These are phyloP conservation scores for Penicillium daleae DNA, from an alignment of 495 filamentous ascomycete genomes.

Conservation along the genomic window DNA sequence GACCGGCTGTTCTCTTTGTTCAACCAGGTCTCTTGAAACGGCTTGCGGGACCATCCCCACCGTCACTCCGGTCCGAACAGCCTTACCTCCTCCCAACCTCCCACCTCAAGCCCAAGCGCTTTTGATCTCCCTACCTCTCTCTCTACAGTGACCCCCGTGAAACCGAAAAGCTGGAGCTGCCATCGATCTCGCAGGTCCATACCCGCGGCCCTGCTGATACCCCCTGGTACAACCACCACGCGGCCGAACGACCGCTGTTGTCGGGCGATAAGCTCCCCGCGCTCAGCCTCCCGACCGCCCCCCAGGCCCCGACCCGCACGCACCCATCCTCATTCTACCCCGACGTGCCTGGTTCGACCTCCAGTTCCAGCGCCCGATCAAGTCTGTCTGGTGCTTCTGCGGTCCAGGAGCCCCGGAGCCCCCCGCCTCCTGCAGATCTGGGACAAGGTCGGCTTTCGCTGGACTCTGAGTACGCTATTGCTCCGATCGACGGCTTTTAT, in stretches of 20 bases:
- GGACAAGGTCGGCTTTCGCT: conserved; percentile 44
- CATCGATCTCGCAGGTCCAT: conserved; percentile 88
- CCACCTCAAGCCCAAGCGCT: conserved; percentile 82
- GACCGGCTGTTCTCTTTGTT: conserved; percentile 6
- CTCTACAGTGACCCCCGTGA: conserved; percentile 38
- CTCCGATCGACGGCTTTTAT: conserved; percentile 44
- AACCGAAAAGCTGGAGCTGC: conserved; percentile 99
- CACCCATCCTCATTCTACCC: conserved; percentile 38
- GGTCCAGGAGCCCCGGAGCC: conserved; percentile 39
- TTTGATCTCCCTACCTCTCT: conserved; percentile 1
- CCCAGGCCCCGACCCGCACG: conserved; percentile 53
- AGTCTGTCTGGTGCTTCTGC: conserved; percentile 44
- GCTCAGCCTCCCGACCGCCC: conserved; percentile 71
- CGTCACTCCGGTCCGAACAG: conserved; percentile 3
- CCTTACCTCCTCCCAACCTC: neutral
- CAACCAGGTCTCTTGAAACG: neutral
- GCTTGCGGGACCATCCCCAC: neutral
- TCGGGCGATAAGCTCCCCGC: conserved; percentile 79
- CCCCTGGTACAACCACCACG: conserved; percentile 75
- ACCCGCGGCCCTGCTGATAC: conserved; percentile 84
- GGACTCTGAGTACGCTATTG: conserved; percentile 45
- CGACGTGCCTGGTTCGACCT: conserved; percentile 27
- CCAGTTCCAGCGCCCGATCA: conserved; percentile 40
- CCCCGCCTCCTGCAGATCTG: conserved; percentile 41
- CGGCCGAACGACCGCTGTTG: conserved; percentile 66